Conservation (phyloP, 345 rosid species). For the Aurinia saxatilis region DNA sequence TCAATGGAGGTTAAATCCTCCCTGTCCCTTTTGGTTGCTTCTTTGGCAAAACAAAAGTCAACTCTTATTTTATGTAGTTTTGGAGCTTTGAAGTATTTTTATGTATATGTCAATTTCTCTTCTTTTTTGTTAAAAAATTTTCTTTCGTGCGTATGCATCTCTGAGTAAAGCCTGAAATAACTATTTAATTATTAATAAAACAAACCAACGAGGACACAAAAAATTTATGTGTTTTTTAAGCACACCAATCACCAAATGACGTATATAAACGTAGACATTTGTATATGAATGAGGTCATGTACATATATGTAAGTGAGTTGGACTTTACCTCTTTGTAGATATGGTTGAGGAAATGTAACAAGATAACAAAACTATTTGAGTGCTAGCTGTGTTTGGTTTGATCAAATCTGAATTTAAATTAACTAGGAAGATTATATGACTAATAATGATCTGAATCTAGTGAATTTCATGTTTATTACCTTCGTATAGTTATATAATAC, state of each 20-base stretch:
- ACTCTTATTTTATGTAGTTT: slow-evolving; percentile 14
- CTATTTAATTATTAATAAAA: background rate
- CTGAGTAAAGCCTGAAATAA: background rate
- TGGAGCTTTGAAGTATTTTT: background rate
- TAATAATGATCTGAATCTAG: background rate
- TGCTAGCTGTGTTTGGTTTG: background rate
- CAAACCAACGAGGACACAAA: background rate
- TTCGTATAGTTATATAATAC: background rate
- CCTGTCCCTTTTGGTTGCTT: slow-evolving; percentile 22
- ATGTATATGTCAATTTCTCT: background rate
- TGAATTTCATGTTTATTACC: background rate
- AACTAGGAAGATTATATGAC: background rate
- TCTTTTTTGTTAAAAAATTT: background rate
- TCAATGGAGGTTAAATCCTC: slow-evolving; percentile 24
- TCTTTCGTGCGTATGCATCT: background rate
- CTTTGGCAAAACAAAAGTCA: slow-evolving; percentile 28
- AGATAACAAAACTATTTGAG: background rate
- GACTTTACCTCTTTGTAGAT: background rate
- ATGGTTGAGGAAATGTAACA: no score
- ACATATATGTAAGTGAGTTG: background rate
- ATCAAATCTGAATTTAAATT: no score
- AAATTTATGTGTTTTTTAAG: background rate
- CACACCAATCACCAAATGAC: background rate
- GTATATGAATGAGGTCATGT: background rate
- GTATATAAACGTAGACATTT: background rate